Conservation (phyloP, 257 asterid genomes). For the Nicotiana otophora region DNA sequence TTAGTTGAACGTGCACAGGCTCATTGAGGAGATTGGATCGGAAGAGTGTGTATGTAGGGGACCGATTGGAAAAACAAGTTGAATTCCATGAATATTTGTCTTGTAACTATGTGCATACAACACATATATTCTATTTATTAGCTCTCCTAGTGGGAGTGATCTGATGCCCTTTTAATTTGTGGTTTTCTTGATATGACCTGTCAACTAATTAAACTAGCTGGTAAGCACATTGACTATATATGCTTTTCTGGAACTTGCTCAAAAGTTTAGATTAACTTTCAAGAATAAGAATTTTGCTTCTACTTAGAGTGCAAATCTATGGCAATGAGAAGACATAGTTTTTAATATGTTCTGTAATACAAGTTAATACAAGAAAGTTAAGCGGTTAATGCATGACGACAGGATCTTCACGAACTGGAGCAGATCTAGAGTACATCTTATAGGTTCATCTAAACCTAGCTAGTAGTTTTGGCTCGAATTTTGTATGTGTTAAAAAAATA, state of each 20-base stretch:
- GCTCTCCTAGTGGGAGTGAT: background rate
- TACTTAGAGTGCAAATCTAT: background rate
- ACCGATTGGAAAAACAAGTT: background rate
- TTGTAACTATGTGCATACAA: background rate
- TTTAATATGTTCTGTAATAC: too few relatives aligned
- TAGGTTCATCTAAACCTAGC: too few relatives aligned
- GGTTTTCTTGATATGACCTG: background rate
- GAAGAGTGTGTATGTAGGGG: background rate
- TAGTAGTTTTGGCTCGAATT: too few relatives aligned
- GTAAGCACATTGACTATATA: background rate
- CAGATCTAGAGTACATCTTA: too few relatives aligned
- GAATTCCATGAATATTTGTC: background rate
- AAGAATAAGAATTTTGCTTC: background rate
- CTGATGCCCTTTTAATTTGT: background rate
- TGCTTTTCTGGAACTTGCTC: background rate
- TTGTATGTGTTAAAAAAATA: too few relatives aligned
- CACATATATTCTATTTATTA: background rate
- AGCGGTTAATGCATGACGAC: too few relatives aligned
- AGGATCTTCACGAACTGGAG: too few relatives aligned
- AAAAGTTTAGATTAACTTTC: background rate
- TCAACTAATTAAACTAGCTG: background rate
- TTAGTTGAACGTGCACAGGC: background rate
- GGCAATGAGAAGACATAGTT: background rate
- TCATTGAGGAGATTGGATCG: too few relatives aligned
- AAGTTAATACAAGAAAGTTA: too few relatives aligned